Evolutionary conservation across 129 eudicot species (phyloP).

Genomic region (Lonicera japonica): DNA sequence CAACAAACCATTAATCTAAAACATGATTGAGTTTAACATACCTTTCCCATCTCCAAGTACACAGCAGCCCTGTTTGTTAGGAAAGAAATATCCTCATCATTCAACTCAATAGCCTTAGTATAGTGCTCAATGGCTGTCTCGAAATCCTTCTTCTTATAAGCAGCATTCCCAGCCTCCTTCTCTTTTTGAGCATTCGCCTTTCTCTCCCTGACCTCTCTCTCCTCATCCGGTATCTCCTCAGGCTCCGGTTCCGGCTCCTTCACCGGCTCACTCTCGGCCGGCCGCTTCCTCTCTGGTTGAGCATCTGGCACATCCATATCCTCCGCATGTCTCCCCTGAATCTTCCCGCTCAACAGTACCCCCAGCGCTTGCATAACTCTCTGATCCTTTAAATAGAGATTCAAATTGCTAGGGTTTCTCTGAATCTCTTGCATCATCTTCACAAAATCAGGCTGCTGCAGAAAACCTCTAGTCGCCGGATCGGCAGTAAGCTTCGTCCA

Average conservation of each 20-base stretch:
- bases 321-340: conserved; percentile 12
- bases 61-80: conserved; percentile 94
- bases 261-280: conserved; percentile 31
- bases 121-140: conserved; percentile 73
- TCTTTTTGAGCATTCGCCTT: conserved; percentile 65
- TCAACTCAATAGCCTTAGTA: conserved; percentile 62
- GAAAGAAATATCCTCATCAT: conserved; percentile 80
- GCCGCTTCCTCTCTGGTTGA: conserved; percentile 19
- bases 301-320: conserved; percentile 13
- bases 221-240: conserved; percentile 62
- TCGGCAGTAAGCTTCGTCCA: conserved; percentile 87
- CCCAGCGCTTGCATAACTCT: conserved; percentile 93
- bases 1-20: too few relatives aligned
- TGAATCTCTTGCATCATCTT: conserved; percentile 84
- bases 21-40: conserved; percentile 12
- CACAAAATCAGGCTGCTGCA: conserved; percentile 87
- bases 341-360: conserved; percentile 34
- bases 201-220: conserved; percentile 52
- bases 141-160: conserved; percentile 91
- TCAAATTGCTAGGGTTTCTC: conserved; percentile 72
- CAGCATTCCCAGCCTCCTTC: conserved; percentile 92
- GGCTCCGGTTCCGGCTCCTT: conserved; percentile 50
- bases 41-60: conserved; percentile 94
- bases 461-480: conserved; percentile 50
- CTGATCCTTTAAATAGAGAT: conserved; percentile 81